Evolutionary conservation across 139 green algal species (phyloP), one percentile per base, ranked within the genome.

Genomic region (Spirogloea muscicola): DNA sequence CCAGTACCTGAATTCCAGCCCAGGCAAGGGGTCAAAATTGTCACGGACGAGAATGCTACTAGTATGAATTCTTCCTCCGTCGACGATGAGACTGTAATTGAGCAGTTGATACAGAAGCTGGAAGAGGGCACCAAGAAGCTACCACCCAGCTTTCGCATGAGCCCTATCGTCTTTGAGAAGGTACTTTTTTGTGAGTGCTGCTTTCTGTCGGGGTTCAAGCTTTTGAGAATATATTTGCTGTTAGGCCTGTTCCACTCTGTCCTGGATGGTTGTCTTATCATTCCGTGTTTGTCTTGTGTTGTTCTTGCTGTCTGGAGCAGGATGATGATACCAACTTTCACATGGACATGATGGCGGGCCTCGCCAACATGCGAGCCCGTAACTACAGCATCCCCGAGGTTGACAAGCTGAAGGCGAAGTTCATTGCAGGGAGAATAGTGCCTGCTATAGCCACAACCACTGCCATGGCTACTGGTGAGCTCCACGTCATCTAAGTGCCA

Each of bases 301-400:
- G 10, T 13, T 13, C n/a, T n/a, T n/a, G n/a, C n/a, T n/a, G n/a
- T n/a, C n/a, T n/a, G n/a, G n/a, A 13, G 55, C 65, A 85, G 88
- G 94, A 98, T 63, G 91, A 97, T 71, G 94, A 98, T 84, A 89
- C 87, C 68, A 98, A 98, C 83, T 95, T 87, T 75, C 94, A 98
- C 89, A 98, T 98, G 94, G 91, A 96, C 63, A 58, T 92, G 52
- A 96, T 98, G 66, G 82, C 89, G 6, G 90, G 88, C 5, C 82
- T 97, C 44, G 92, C 94, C 76, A 98, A 98, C 88, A 95, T 98
- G 92, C 89, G 94, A 25, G 94, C 94, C 85, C 88, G 94, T 58
- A 97, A 96, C 88, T 98, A 98, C 84, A 66, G 66, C 37, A 85
- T 87, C 57, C 27, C 33, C 4, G 85, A 91, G 72, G 91, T 96